These are phyloP conservation scores for Jamesozyma rosinii DNA, from an alignment of 805 yeast species.

Conservation along the genomic window DNA sequence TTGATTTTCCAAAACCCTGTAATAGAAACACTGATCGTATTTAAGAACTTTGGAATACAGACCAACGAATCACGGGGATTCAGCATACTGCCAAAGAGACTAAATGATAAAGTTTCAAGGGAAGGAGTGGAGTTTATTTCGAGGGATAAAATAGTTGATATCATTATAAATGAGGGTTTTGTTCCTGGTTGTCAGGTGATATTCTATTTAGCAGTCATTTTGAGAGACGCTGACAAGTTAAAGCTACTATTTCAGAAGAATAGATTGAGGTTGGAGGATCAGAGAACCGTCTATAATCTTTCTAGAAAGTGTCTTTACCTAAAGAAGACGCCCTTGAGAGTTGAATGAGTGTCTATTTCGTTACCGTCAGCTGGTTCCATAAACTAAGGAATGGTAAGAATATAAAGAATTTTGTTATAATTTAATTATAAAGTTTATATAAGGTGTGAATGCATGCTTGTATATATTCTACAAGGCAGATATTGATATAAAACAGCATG, in stretches of 20 bases:
- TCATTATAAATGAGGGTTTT: slow-evolving; percentile 71
- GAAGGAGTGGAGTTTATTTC: slow-evolving; percentile 41
- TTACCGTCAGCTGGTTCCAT: neutral
- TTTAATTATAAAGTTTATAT: neutral
- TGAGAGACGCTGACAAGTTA: slow-evolving; percentile 32
- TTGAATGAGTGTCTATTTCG: neutral
- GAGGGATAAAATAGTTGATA: slow-evolving; percentile 45
- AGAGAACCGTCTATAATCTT: slow-evolving; percentile 18
- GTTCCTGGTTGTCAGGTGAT: slow-evolving; percentile 51
- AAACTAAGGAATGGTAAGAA: neutral
- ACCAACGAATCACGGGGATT: slow-evolving; percentile 15
- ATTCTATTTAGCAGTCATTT: slow-evolving; percentile 52
- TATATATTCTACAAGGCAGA: too few species aligned
- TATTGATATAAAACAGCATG: too few species aligned
- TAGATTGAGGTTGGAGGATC: slow-evolving; percentile 19
- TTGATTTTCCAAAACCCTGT: slow-evolving; percentile 12
- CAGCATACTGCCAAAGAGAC: slow-evolving; percentile 15
- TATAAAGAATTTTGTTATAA: neutral
- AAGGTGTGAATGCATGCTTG: neutral
- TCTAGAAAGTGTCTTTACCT: slow-evolving; percentile 9
- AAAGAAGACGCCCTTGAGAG: neutral
- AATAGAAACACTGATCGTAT: slow-evolving; percentile 17
- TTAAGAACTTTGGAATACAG: slow-evolving; percentile 24
- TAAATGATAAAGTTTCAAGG: slow-evolving; percentile 10
- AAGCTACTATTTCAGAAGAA: slow-evolving; percentile 26